phyloP scores from a whole-genome alignment of 441 rosid genomes.

The Gossypium schwendimanii region DNA sequence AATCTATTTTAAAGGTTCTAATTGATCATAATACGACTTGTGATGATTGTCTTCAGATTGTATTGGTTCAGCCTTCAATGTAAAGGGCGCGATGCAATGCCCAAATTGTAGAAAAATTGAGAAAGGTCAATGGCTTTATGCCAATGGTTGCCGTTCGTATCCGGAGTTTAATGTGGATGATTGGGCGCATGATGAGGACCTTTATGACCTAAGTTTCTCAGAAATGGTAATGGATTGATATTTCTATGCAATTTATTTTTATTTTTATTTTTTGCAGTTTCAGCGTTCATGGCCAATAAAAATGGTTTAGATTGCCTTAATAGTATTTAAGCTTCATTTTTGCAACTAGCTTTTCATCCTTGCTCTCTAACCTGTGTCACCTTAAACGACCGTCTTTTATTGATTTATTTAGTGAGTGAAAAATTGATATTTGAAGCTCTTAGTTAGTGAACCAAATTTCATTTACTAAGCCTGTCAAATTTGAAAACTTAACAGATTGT shows the following conservation, averaged over 20 bases:
- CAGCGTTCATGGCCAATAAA: not conserved
- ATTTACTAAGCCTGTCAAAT: not conserved
- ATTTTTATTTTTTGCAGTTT: not conserved
- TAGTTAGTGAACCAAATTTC: not conserved
- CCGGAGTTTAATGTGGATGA: constrained; percentile 84
- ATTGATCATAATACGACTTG: constrained; percentile 6
- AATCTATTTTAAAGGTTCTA: not conserved
- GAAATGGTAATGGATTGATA: constrained; percentile 59
- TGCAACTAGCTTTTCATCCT: not conserved
- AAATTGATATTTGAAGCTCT: not conserved
- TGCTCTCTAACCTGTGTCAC: not conserved
- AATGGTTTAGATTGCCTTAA: not conserved
- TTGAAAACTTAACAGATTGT: not conserved
- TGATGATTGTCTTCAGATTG: constrained; percentile 52
- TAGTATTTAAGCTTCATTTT: not conserved
- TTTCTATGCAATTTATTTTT: not conserved
- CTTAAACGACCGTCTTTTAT: not conserved
- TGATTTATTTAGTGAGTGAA: not conserved
- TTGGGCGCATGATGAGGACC: constrained; percentile 86
- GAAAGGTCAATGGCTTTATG: constrained; percentile 95
- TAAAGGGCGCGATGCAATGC: constrained; percentile 95
- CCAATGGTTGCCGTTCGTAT: constrained; percentile 67
- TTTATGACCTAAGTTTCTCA: constrained; percentile 73
- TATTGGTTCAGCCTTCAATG: constrained; percentile 95
- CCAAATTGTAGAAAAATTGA: constrained; percentile 96